Evolutionary conservation across 805 yeast species (phyloP), one percentile per base, ranked within the genome.

Genomic region (Wickerhamomyces subpelliculosus): DNA sequence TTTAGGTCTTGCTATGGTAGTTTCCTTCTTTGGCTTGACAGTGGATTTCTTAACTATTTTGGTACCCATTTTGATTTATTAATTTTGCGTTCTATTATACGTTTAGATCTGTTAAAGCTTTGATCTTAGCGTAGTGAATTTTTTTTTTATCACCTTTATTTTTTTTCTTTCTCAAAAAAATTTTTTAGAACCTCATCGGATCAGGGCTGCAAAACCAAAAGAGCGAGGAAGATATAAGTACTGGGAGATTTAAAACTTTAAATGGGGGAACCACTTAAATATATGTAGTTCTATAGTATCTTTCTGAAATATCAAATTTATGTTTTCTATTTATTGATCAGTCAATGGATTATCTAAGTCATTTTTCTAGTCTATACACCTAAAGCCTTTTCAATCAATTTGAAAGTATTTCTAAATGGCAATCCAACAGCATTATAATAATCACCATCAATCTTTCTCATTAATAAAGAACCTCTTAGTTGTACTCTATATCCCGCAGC

Each of bases 401-500:
- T 52, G 51, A 72, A 73, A 0, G 90, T 77, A 26, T 61, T 65
- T 32, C 71, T 67, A 20, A 77, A 73, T 1, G 98, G 97, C 39
- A 90, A 62, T 0, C 98, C 98, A 4, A 90, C 90, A 12, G 86
- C 84, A 55, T 87, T 90, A 59, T 71, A 78, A 53, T 74, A 85
- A 55, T 90, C 97, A 0, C 98, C 98, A 2, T 68, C 67, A 11
- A 88, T 71, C 13, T 62, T 60, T 17, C 67, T 59, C 46, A 93
- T 75, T 45, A 90, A 61, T 27, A 80, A 52, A 1, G 83, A 78
- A 2, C 94, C 93, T 9, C 57, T 55, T 0, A 80, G 84, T 60
- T 90, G 97, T 42, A 83, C 79, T 49, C 78, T 79, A 62, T 85
- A 89, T 1, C 98, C 98, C 6, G 97, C 98, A 2, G 97, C 96